Evolutionary conservation across 1,284 basidiomycete species (phyloP).

Genomic region (Bondarzewia mesenterica): DNA sequence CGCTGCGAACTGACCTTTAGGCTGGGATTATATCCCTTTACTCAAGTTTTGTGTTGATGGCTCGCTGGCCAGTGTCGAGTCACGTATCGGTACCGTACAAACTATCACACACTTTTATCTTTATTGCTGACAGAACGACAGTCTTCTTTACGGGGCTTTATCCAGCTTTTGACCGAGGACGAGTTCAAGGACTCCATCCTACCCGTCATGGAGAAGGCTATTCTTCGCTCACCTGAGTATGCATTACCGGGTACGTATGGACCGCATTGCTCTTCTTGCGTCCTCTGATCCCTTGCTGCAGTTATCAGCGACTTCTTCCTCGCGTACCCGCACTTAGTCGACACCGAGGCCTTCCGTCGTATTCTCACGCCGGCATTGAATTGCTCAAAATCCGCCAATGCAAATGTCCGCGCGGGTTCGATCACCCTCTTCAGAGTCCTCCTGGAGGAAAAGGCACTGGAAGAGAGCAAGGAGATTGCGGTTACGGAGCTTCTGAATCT

Average conservation of each 20-base stretch:
- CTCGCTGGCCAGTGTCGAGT: conserved; percentile 6
- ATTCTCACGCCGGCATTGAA: conserved; percentile 61
- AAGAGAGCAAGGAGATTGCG: conserved; percentile 33
- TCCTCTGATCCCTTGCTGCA: conserved; percentile 17
- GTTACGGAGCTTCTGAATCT: conserved; percentile 62
- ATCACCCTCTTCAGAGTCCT: conserved; percentile 56
- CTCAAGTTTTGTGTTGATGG: conserved; percentile 10
- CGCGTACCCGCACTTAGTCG: conserved; percentile 48
- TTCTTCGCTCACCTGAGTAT: conserved; percentile 68
- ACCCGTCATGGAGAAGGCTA: conserved; percentile 64
- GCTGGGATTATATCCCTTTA: conserved; percentile 46
- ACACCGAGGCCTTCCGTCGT: conserved; percentile 47
- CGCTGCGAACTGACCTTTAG: too few relatives aligned
- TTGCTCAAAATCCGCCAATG: conserved; percentile 73
- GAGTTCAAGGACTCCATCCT: conserved; percentile 47
- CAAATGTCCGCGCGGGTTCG: conserved; percentile 51
- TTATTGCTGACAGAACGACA: conserved; percentile 16
- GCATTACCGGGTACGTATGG: conserved; percentile 43
- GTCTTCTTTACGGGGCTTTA: conserved; percentile 54
- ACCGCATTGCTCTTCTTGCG: conserved; percentile 3
- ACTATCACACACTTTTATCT: neutral
- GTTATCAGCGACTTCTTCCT: conserved; percentile 49
- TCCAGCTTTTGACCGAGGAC: conserved; percentile 40
- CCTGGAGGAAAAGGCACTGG: conserved; percentile 25
- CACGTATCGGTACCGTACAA: conserved; percentile 8